These are phyloP conservation scores for Pseudomicrostroma phylloplanum DNA, from an alignment of 1,284 basidiomycete species.

Conservation along the genomic window DNA sequence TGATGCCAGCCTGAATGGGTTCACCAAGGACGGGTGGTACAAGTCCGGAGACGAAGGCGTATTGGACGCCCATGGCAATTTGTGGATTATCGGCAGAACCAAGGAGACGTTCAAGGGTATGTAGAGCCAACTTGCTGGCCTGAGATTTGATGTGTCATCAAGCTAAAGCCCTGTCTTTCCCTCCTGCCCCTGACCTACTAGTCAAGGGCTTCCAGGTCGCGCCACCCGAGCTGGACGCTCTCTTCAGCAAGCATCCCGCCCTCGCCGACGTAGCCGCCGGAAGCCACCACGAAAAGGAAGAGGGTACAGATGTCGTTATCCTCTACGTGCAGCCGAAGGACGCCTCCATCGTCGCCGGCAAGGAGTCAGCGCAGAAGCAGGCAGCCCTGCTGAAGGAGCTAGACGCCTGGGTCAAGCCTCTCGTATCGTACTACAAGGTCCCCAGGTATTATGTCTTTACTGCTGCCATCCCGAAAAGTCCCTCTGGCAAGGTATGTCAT, in stretches of 20 bases:
- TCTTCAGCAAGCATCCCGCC: conserved; percentile 24
- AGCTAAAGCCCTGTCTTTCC: neutral
- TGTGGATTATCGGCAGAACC: conserved; percentile 38
- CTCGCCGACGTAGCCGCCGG: conserved; percentile 26
- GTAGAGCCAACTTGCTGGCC: neutral
- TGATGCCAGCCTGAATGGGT: conserved; percentile 19
- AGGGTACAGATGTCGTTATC: neutral
- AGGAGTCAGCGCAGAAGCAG: conserved; percentile 6
- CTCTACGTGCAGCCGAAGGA: conserved; percentile 1
- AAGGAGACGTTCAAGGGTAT: conserved; percentile 23
- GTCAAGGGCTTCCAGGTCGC: conserved; percentile 38
- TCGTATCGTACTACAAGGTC: conserved; percentile 12
- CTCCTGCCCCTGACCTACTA: conserved; percentile 20
- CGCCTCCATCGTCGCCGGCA: neutral
- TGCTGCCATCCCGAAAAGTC: conserved; percentile 11
- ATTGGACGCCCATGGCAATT: conserved; percentile 26
- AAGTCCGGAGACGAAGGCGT: conserved; percentile 34
- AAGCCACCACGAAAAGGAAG: conserved; percentile 15
- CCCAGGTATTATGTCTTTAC: conserved; percentile 10
- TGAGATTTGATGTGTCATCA: neutral
- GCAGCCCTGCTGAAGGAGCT: conserved; percentile 5
- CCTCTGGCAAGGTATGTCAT: conserved; percentile 11
- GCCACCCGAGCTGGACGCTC: conserved; percentile 32
- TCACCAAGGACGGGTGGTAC: conserved; percentile 36
- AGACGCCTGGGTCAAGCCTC: conserved; percentile 3